Evolutionary conservation across 2,329 filamentous ascomycete species (phyloP).

Genomic region (Colletotrichum echinochloae): DNA sequence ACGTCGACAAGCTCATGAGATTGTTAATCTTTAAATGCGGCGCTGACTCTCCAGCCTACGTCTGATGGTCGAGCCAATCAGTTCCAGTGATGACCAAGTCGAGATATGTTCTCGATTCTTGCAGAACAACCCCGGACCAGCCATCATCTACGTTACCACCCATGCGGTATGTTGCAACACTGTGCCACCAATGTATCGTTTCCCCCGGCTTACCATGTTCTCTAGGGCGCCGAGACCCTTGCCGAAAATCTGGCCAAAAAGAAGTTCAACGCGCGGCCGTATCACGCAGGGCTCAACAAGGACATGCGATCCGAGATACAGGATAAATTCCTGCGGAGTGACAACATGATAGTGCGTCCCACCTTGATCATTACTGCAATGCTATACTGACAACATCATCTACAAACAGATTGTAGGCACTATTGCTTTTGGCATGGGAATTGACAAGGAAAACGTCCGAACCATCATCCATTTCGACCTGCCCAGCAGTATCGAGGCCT

Average conservation of each 20-base stretch:
- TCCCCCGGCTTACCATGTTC: conserved; percentile 16
- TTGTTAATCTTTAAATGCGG: too few relatives aligned
- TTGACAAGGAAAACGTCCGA: conserved; percentile 67
- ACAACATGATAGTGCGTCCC: conserved; percentile 51
- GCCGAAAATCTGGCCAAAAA: conserved; percentile 52
- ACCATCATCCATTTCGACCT: conserved; percentile 67
- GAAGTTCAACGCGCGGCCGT: conserved; percentile 57
- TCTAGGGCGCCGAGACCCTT: conserved; percentile 58
- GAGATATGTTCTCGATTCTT: conserved; percentile 62
- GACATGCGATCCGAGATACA: conserved; percentile 60
- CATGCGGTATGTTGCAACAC: conserved; percentile 55
- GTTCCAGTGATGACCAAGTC: conserved; percentile 52
- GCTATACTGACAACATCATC: accelerated
- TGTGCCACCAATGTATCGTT: background rate
- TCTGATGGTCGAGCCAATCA: conserved; percentile 61
- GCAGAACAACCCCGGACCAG: conserved; percentile 62
- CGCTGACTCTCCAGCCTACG: conserved; percentile 53
- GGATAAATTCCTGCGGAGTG: conserved; percentile 62
- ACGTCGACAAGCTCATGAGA: background rate
- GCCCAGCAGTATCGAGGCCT: conserved; percentile 65
- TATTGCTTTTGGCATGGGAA: conserved; percentile 71
- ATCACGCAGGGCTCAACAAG: conserved; percentile 63
- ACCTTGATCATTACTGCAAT: background rate
- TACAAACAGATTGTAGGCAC: conserved; percentile 60
- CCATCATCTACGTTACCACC: conserved; percentile 71